Evolutionary conservation across 1,139 yeast species (phyloP), one percentile per base, ranked within the genome.

Genomic region (Hansenula lynferdii): DNA sequence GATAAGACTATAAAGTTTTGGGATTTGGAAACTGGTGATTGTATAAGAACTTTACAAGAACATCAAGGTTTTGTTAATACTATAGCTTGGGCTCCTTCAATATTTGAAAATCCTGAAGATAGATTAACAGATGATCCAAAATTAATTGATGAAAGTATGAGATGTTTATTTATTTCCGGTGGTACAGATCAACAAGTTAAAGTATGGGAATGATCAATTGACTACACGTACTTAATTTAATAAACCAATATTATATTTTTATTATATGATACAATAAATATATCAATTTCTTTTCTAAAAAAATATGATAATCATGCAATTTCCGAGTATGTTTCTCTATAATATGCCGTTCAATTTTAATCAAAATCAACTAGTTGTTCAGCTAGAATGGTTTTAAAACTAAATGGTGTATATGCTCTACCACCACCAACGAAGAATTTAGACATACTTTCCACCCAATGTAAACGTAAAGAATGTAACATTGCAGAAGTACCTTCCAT

Each of bases 401-500:
- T 65, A 58, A 87, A 90, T 24, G 98, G 98, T 45, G 77, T 80
- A 60, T 86, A 92, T 1, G 87, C 79, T 45, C 80, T 74, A 38
- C 98, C 98, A 58, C 92, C 97, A 51, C 98, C 98, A 54, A 85
- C 87, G 56, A 92, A 94, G 61, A 86, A 94, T 66, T 94, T 94
- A 36, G 97, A 89, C 97, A 94, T 94, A 24, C 97, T 90, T 65
- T 94, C 99, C 41, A 94, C 98, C 99, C 99, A 92, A 61, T 92
- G 98, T 57, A 92, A 69, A 64, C 98, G 85, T 54, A 94, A 74
- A 20, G 97, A 85, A 64, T 94, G 99, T 55, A 94, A 74, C 98
- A 94, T 94, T 22, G 98, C 98, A 31, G 96, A 85, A 0, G 98
- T 94, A 38, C 99, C 99, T 64, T 94, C 98, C 98, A 94, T 92